Percentiles rank a stretch among this genome's conserved stretches.
Conservation (phyloP, 768 basidiomycete species). For the Mycena belliarum region DNA sequence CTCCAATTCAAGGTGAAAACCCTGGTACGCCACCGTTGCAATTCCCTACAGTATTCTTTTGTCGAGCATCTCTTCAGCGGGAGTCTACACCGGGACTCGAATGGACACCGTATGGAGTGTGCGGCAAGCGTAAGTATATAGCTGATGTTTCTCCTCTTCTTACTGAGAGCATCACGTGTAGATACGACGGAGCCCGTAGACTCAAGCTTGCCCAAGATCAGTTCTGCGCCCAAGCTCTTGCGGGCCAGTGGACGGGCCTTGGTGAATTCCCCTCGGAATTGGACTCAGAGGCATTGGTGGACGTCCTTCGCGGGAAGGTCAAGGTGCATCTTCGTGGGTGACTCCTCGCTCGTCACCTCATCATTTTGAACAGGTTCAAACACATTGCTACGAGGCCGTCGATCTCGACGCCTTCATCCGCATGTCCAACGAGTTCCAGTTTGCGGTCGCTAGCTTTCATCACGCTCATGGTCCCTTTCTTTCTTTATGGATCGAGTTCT, state of each 20-base stretch:
- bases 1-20: constrained; percentile 44
- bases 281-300: constrained; percentile 74
- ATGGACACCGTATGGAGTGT: constrained; percentile 73
- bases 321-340: constrained; percentile 41
- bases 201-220: constrained; percentile 66
- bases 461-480: constrained; percentile 55
- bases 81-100: constrained; percentile 49
- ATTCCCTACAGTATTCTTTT: constrained; percentile 5
- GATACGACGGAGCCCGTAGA: constrained; percentile 62
- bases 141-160: constrained; percentile 17
- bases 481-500: too few relatives aligned
- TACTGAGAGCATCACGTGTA: constrained; percentile 24
- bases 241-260: constrained; percentile 49
- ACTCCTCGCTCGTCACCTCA: too few relatives aligned
- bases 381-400: constrained; percentile 62
- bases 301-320: constrained; percentile 75
- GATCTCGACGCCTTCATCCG: constrained; percentile 72
- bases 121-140: constrained; percentile 49
- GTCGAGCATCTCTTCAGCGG: constrained; percentile 28
- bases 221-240: constrained; percentile 54
- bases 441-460: constrained; percentile 74
- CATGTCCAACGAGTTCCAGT: constrained; percentile 68
- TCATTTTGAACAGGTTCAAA: constrained; percentile 42
- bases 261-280: constrained; percentile 65
- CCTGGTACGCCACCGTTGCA: constrained; percentile 46